Conservation (phyloP, 2,329 filamentous ascomycete species). For the Fusarium pseudograminearum region DNA sequence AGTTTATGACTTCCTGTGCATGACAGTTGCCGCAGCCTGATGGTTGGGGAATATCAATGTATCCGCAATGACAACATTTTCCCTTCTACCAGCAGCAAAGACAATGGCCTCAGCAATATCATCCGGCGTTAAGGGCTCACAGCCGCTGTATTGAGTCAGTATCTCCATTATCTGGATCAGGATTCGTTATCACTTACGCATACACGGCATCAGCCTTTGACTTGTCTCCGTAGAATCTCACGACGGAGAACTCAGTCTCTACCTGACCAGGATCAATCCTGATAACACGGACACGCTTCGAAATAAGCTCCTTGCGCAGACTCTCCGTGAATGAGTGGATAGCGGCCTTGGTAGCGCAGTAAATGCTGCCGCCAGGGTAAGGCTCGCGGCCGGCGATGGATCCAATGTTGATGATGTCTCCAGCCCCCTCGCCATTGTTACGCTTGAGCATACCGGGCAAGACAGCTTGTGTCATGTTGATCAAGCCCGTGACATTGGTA, state of each 20-base stretch:
- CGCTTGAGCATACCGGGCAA: slow-evolving; percentile 83
- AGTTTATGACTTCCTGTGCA: slow-evolving; percentile 47
- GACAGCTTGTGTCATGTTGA: slow-evolving; percentile 95
- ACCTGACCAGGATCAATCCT: slow-evolving; percentile 92
- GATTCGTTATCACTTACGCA: slow-evolving; percentile 64
- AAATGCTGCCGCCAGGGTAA: slow-evolving; percentile 87
- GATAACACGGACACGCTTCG: slow-evolving; percentile 83
- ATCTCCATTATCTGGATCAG: fast-evolving
- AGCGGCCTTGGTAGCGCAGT: slow-evolving; percentile 92
- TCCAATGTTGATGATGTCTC: slow-evolving; percentile 95
- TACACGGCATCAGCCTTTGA: slow-evolving; percentile 90
- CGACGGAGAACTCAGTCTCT: slow-evolving; percentile 93
- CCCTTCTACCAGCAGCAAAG: slow-evolving; percentile 82
- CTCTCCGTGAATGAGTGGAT: slow-evolving; percentile 86
- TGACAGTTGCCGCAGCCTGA: slow-evolving; percentile 61
- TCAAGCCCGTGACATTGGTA: slow-evolving; percentile 94
- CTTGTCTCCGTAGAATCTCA: slow-evolving; percentile 89
- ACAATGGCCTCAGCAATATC: slow-evolving; percentile 93
- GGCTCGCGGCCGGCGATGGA: slow-evolving; percentile 90
- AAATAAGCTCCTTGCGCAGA: slow-evolving; percentile 83
- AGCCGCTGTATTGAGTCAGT: slow-evolving; percentile 63
- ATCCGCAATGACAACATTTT: slow-evolving; percentile 92
- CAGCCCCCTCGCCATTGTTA: slow-evolving; percentile 75
- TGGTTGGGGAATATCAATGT: slow-evolving; percentile 88
- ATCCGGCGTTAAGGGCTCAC: slow-evolving; percentile 85